Evolutionary conservation across 257 asterid species (phyloP).

Genomic region (Coffea eugenioides): DNA sequence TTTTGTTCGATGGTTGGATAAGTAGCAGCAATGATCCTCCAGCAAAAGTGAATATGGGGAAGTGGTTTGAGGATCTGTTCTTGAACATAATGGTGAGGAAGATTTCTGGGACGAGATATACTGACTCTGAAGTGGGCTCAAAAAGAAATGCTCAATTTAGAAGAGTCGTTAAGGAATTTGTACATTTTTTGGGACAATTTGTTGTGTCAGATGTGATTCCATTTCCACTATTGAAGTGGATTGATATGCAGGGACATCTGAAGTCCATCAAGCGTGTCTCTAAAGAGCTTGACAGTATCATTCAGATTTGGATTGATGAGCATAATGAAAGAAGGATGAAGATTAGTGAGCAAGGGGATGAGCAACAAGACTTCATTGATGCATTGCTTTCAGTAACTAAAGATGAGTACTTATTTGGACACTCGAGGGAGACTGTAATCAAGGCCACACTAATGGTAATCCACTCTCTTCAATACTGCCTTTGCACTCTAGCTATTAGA

Average conservation of each 20-base stretch:
- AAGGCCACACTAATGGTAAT: constrained; percentile 54
- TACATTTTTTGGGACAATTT: constrained; percentile 47
- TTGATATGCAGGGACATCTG: constrained; percentile 58
- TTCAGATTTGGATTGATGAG: constrained; percentile 48
- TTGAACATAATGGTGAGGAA: constrained; percentile 34
- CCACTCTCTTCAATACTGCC: neutral
- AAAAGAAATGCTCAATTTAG: constrained; percentile 10
- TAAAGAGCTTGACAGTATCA: constrained; percentile 36
- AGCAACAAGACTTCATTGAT: constrained; percentile 42
- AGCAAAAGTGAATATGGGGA: constrained; percentile 18
- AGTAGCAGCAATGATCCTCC: neutral
- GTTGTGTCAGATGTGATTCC: constrained; percentile 59
- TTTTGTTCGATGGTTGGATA: constrained; percentile 14
- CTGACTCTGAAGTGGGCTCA: neutral
- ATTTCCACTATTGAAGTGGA: constrained; percentile 37
- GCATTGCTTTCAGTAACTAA: constrained; percentile 44
- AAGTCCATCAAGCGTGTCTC: constrained; percentile 41
- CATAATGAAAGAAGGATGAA: constrained; percentile 24
- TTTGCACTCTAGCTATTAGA: no score
- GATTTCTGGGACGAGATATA: constrained; percentile 44
- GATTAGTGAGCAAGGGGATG: neutral
- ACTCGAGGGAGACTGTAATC: constrained; percentile 29
- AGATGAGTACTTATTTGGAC: constrained; percentile 29
- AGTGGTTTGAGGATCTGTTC: constrained; percentile 40
- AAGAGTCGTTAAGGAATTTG: constrained; percentile 35